phyloP scores from a whole-genome alignment of 805 yeast genomes.

The Cyberlindnera mycetangii region DNA sequence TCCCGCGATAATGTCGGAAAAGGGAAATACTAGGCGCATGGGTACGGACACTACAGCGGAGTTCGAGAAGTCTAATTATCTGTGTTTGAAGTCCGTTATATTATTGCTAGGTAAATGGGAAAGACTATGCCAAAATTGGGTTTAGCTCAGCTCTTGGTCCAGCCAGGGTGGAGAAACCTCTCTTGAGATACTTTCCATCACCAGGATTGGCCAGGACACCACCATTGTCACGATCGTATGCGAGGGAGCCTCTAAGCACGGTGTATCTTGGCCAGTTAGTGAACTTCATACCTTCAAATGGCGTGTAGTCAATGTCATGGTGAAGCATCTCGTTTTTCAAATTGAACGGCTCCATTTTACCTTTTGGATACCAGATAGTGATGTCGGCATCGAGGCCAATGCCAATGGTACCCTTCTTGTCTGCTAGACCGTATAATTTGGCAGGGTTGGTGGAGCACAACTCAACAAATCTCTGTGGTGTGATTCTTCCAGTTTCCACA shows the following conservation, averaged over 20 bases:
- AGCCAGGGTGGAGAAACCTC: slow-evolving; percentile 25
- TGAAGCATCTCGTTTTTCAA: slow-evolving; percentile 32
- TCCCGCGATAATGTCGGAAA: too few relatives aligned
- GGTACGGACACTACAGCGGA: too few relatives aligned
- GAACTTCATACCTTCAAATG: slow-evolving; percentile 38
- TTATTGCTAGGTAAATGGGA: not conserved
- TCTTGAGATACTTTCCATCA: slow-evolving; percentile 28
- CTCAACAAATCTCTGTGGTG: slow-evolving; percentile 43
- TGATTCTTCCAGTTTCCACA: slow-evolving; percentile 38
- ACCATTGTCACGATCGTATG: slow-evolving; percentile 30
- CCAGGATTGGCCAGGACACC: slow-evolving; percentile 21
- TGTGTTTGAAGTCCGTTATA: too few relatives aligned
- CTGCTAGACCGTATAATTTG: slow-evolving; percentile 41
- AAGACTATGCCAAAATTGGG: slow-evolving; percentile 14
- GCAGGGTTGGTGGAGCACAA: slow-evolving; percentile 45
- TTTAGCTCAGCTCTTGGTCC: slow-evolving; percentile 26
- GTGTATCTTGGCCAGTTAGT: slow-evolving; percentile 48
- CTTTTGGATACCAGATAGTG: slow-evolving; percentile 45
- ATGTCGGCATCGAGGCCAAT: slow-evolving; percentile 49
- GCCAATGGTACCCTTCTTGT: slow-evolving; percentile 40
- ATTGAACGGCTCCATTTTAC: slow-evolving; percentile 26
- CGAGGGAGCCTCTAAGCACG: slow-evolving; percentile 36
- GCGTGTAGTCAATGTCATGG: slow-evolving; percentile 39
- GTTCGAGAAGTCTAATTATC: too few relatives aligned
- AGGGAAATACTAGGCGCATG: too few relatives aligned